A percentile compares a stretch with the other conserved stretches of the same genome.
Conservation (phyloP, 1,139 yeast genomes). For the Saccharomyces pastorianus region DNA sequence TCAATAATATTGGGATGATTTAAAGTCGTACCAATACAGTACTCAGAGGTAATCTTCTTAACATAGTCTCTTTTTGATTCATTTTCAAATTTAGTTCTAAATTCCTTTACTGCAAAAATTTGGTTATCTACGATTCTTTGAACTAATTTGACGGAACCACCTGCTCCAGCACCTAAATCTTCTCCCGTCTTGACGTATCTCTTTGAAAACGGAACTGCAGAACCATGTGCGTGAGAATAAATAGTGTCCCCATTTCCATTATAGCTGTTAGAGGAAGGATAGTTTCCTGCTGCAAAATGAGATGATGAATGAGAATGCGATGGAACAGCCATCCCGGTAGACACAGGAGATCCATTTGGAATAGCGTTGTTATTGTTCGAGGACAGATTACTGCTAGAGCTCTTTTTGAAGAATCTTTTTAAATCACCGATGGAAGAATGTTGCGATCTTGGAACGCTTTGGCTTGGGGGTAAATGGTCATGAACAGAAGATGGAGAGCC, state of each 20-base stretch:
- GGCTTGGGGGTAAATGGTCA: conserved; percentile 22
- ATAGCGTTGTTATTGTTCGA: conserved; percentile 13
- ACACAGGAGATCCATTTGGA: conserved; percentile 19
- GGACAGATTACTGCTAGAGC: conserved; percentile 10
- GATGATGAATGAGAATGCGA: conserved; percentile 14
- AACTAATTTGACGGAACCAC: conserved; percentile 80
- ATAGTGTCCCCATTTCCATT: conserved; percentile 27
- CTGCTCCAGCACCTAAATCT: conserved; percentile 91
- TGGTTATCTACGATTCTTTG: conserved; percentile 59
- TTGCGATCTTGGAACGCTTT: conserved; percentile 31
- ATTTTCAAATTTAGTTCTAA: conserved; percentile 65
- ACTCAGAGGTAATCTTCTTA: conserved; percentile 89
- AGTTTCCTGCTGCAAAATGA: conserved; percentile 14
- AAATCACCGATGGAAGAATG: conserved; percentile 73
- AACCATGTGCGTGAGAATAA: conserved; percentile 28
- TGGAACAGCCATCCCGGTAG: conserved; percentile 12
- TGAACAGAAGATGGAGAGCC: conserved; percentile 26
- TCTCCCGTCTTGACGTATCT: conserved; percentile 79
- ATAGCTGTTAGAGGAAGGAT: conserved; percentile 15
- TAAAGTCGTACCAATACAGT: conserved; percentile 86
- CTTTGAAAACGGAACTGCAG: conserved; percentile 50
- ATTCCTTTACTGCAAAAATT: conserved; percentile 88
- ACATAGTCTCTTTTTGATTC: conserved; percentile 84
- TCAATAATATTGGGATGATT: conserved; percentile 87
- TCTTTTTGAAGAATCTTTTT: conserved; percentile 51